A percentile compares a stretch with the other conserved stretches of the same genome.
These are phyloP conservation scores for Alternaria conjuncta DNA, from an alignment of 2,329 filamentous ascomycete genomes.

Conservation along the genomic window DNA sequence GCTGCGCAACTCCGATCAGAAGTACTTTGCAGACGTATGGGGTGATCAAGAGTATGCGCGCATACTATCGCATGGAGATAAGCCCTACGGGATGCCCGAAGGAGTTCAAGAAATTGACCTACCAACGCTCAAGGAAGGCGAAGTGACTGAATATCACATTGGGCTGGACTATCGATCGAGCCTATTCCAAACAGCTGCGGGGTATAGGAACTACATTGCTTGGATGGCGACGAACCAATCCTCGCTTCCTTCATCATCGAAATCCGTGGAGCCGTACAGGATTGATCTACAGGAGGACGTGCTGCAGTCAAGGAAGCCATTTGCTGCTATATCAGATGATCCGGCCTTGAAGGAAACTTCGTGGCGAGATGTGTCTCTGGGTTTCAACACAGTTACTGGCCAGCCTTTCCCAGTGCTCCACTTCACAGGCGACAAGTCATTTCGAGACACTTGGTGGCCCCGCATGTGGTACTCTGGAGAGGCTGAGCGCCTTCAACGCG, in stretches of 20 bases:
- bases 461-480: neutral
- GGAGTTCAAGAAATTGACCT: neutral
- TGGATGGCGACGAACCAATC: neutral
- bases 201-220: neutral
- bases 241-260: neutral
- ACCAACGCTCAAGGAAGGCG: neutral
- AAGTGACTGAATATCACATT: neutral
- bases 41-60: conserved; percentile 1
- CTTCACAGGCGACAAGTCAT: conserved; percentile 1
- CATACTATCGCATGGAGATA: neutral
- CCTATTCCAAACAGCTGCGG: conserved; percentile 1
- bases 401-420: neutral
- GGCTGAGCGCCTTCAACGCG: neutral
- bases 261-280: neutral
- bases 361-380: neutral
- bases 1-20: conserved; percentile 5
- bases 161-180: neutral
- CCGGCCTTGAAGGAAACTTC: neutral
- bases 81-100: neutral
- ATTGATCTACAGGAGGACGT: neutral
- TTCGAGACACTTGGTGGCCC: neutral
- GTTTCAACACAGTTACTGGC: conserved; percentile 1
- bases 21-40: conserved; percentile 3
- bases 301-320: neutral
- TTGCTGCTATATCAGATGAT: neutral